These are phyloP conservation scores for Hyphopichia wangnamkhiaoensis DNA, from an alignment of 1,139 yeast genomes.

Conservation along the genomic window DNA sequence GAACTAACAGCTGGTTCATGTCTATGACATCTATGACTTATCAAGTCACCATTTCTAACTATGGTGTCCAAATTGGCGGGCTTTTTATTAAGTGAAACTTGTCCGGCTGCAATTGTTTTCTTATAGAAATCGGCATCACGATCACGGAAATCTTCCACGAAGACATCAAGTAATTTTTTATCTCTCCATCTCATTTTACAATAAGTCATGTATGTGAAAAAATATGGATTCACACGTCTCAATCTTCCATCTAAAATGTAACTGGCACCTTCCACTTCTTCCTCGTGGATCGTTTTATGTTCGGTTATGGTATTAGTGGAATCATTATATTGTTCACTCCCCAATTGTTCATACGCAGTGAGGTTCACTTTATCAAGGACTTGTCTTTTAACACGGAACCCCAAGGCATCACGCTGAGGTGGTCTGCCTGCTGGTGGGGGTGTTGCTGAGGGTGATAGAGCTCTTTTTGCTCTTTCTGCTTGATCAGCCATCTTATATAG, in stretches of 20 bases:
- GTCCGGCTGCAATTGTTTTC: slow-evolving; percentile 68
- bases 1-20: slow-evolving; percentile 92
- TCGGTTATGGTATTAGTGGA: slow-evolving; percentile 22
- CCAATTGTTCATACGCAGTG: slow-evolving; percentile 45
- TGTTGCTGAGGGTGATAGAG: slow-evolving; percentile 25
- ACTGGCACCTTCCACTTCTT: slow-evolving; percentile 54
- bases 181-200: slow-evolving; percentile 94
- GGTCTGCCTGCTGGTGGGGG: slow-evolving; percentile 18
- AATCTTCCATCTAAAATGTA: slow-evolving; percentile 59
- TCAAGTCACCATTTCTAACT: slow-evolving; percentile 81
- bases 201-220: slow-evolving; percentile 84
- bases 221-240: slow-evolving; percentile 81
- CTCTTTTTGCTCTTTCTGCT: slow-evolving; percentile 9
- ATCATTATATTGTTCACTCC: slow-evolving; percentile 31
- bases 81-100: slow-evolving; percentile 68
- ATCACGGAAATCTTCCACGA: slow-evolving; percentile 82
- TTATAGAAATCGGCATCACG: slow-evolving; percentile 68
- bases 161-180: slow-evolving; percentile 73
- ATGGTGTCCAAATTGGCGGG: slow-evolving; percentile 66
- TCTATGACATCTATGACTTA: slow-evolving; percentile 79
- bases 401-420: slow-evolving; percentile 45
- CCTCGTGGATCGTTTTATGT: slow-evolving; percentile 52
- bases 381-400: slow-evolving; percentile 51
- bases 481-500: slow-evolving; percentile 7
- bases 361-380: slow-evolving; percentile 42